Evolutionary conservation across 148 eudicot genomes (phyloP), one percentile per base, ranked within the genome.

Genomic region (Fallopia convolvulus): DNA sequence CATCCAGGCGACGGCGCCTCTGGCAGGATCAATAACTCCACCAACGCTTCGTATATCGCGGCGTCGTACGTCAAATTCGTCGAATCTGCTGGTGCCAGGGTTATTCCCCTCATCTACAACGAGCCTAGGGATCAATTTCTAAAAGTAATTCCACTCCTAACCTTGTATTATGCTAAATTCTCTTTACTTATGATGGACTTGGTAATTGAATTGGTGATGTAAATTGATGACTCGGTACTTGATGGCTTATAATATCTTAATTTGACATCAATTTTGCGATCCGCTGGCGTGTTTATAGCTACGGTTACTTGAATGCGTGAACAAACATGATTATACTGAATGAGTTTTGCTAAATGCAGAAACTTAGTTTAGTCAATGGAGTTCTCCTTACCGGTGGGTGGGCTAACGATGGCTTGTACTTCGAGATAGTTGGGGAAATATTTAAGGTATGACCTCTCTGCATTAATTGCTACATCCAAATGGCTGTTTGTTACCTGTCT

Each of bases 1-100:
- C 99, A 95, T 77, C 99, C 99, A 2, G 99, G 99, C 26, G 99
- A 95, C 32, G 99, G 99, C 0, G 97, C 97, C 20, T 91, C 99
- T 46, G 99, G 99, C 2, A 80, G 97, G 53, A 88, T 95, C 2
- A 87, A 30, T 14, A 91, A 91, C 73, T 87, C 84, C 8, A 80
- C 89, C 6, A 76, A 79, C 47, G 90, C 89, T 6, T 95, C 99
- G 1, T 89, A 87, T 71, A 90, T 95, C 39, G 97, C 99, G 5
- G 94, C 99, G 0, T 91, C 97, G 9, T 95, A 95, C 77, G 97
- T 93, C 41, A 95, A 95, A 82, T 93, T 95, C 77, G 93, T 88
- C 0, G 99, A 95, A 79, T 86, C 97, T 6, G 94, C 97, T 78
- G 99, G 99, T 18, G 99, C 97, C 30, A 85, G 97, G 74, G 97